These are phyloP conservation scores for Penicillium riverlandense DNA, from an alignment of 495 filamentous ascomycete species.

Conservation along the genomic window DNA sequence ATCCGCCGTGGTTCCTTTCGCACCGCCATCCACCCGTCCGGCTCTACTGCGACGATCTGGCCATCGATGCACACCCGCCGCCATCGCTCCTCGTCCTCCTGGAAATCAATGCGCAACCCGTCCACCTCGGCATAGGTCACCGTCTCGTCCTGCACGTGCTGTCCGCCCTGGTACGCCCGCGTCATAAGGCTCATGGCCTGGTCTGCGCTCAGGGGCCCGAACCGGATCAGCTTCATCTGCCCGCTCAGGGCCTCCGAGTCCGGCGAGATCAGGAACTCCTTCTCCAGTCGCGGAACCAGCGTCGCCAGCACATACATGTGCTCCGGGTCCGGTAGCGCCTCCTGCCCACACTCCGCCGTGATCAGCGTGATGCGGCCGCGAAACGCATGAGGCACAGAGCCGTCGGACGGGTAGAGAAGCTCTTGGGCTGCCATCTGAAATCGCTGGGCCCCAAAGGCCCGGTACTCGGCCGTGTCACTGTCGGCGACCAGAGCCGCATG, in stretches of 20 bases:
- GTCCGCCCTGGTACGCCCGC: conserved; percentile 65
- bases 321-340: conserved; percentile 12
- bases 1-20: conserved; percentile 24
- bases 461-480: conserved; percentile 72
- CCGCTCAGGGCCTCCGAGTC: conserved; percentile 57
- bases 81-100: conserved; percentile 60
- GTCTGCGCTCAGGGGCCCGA: conserved; percentile 54
- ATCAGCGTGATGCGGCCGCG: conserved; percentile 46
- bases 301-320: conserved; percentile 70
- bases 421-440: conserved; percentile 80
- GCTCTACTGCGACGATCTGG: conserved; percentile 64
- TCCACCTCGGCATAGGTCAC: conserved; percentile 64
- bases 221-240: conserved; percentile 62
- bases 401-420: conserved; percentile 54
- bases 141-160: conserved; percentile 52
- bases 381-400: conserved; percentile 60
- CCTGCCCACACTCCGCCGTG: conserved; percentile 7
- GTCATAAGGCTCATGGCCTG: conserved; percentile 69
- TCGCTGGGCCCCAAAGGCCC: conserved; percentile 62
- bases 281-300: conserved; percentile 72
- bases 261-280: conserved; percentile 72
- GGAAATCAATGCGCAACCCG: conserved; percentile 55
- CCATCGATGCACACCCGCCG: conserved; percentile 84
- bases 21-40: conserved; percentile 66
- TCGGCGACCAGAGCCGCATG: conserved; percentile 84